phyloP scores from a whole-genome alignment of 2,329 filamentous ascomycete genomes.

The Fusarium phyllophilum region DNA sequence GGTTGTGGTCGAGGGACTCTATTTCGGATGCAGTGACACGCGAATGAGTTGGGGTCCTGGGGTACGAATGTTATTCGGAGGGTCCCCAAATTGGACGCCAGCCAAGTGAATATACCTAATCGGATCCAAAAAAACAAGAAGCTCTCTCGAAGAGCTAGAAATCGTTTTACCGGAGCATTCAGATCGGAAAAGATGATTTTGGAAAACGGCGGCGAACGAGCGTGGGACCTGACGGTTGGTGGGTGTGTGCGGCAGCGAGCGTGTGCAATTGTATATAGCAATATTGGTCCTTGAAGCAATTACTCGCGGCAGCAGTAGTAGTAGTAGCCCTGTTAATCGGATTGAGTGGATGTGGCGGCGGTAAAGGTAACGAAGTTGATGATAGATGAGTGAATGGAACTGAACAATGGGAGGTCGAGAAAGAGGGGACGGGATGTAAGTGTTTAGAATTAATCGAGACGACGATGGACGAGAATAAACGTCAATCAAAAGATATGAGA shows the following conservation, averaged over 20 bases:
- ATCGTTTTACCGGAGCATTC: slow-evolving; percentile 51
- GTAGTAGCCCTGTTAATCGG: slow-evolving; percentile 7
- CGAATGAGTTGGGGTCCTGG: slow-evolving; percentile 34
- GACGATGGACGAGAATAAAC: slow-evolving; percentile 36
- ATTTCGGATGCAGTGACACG: slow-evolving; percentile 32
- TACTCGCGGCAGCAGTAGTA: slow-evolving; percentile 6
- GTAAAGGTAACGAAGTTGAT: slow-evolving; percentile 14
- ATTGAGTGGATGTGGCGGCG: slow-evolving; percentile 4
- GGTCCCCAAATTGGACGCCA: slow-evolving; percentile 26
- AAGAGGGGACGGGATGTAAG: slow-evolving; percentile 34
- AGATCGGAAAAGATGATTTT: slow-evolving; percentile 37
- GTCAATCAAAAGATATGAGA: slow-evolving; percentile 38
- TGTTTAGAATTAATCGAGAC: slow-evolving; percentile 35
- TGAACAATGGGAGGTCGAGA: slow-evolving; percentile 25
- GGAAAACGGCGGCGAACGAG: slow-evolving; percentile 25
- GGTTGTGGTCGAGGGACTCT: slow-evolving; percentile 30
- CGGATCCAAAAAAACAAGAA: slow-evolving; percentile 38
- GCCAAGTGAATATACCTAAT: slow-evolving; percentile 41
- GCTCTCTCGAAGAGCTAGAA: slow-evolving; percentile 52
- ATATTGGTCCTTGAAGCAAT: neutral
- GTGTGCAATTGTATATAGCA: slow-evolving; percentile 26
- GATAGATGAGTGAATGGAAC: slow-evolving; percentile 8
- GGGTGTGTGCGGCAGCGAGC: slow-evolving; percentile 12
- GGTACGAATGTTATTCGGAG: slow-evolving; percentile 32
- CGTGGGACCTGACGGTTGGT: slow-evolving; percentile 18